Conservation (phyloP, 2,329 filamentous ascomycete genomes). For the Laburnicola sp. region DNA sequence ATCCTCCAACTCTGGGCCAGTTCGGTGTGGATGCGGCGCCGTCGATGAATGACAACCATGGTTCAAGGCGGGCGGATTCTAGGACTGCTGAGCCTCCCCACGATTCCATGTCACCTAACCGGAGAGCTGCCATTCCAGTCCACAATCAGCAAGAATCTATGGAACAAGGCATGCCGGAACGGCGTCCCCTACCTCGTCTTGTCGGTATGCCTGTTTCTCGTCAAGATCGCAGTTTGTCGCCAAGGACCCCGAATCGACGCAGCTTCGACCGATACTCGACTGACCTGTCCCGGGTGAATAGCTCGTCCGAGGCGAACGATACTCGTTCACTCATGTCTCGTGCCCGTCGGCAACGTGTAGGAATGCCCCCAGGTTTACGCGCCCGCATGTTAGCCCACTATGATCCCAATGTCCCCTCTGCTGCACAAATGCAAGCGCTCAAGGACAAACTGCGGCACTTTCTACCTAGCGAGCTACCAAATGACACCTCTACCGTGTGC, state of each 20-base stretch:
- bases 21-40: conserved; percentile 3
- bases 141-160: not conserved
- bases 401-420: conserved; percentile 26
- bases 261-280: conserved; percentile 36
- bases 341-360: conserved; percentile 9
- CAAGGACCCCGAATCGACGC: conserved; percentile 36
- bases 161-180: conserved; percentile 9
- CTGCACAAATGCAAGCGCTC: conserved; percentile 35
- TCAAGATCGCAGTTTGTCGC: conserved; percentile 32
- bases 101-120: conserved; percentile 14
- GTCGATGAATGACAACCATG: not conserved
- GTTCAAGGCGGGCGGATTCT: conserved; percentile 12
- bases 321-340: conserved; percentile 25
- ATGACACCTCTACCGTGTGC: conserved; percentile 30
- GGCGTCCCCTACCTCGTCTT: conserved; percentile 16
- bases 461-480: conserved; percentile 30
- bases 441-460: conserved; percentile 31
- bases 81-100: conserved; percentile 13
- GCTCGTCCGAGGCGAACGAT: conserved; percentile 31
- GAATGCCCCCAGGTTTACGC: conserved; percentile 20
- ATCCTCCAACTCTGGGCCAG: conserved; percentile 8
- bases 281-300: conserved; percentile 28
- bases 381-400: conserved; percentile 16
- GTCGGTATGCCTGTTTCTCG: conserved; percentile 20
- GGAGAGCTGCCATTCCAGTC: conserved; percentile 13